Percentiles rank a stretch among this genome's conserved stretches.
These are phyloP conservation scores for Coemansia sp. DNA, from an alignment of 192 early-diverging fungal genomes.

Conservation along the genomic window DNA sequence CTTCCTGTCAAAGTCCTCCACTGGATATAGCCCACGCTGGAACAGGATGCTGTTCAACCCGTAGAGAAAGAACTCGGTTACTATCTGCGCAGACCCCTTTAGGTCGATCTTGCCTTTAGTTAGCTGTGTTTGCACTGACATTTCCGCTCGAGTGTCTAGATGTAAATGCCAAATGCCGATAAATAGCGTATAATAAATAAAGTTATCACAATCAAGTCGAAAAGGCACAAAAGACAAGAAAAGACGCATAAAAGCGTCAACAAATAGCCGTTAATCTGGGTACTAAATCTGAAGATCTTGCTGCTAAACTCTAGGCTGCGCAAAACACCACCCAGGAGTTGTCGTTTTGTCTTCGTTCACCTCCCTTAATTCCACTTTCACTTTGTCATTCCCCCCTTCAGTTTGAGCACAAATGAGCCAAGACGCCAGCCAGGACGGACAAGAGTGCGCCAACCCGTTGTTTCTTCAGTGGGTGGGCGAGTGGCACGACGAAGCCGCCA, in stretches of 20 bases:
- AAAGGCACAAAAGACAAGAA: neutral
- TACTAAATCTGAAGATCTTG: neutral
- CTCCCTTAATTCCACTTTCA: neutral
- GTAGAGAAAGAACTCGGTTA: conserved; percentile 90
- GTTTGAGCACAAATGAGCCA: conserved; percentile 7
- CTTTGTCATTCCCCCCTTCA: neutral
- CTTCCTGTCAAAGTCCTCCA: conserved; percentile 84
- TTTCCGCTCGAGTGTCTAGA: conserved; percentile 6
- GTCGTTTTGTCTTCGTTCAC: neutral
- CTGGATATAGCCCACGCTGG: conserved; percentile 92
- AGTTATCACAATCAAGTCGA: neutral
- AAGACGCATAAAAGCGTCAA: conserved; percentile 3
- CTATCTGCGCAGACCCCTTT: conserved; percentile 81
- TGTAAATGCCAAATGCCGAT: conserved; percentile 6
- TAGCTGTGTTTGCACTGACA: conserved; percentile 44
- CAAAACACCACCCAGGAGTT: neutral
- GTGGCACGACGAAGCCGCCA: conserved; percentile 65
- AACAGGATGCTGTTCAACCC: conserved; percentile 89
- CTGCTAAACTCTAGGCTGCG: neutral
- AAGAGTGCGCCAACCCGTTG: conserved; percentile 69
- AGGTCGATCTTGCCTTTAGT: conserved; percentile 76
- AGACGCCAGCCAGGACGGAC: conserved; percentile 20
- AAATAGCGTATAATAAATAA: neutral
- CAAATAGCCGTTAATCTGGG: neutral
- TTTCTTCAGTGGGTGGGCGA: conserved; percentile 70